Evolutionary conservation across 2,329 filamentous ascomycete species (phyloP).

Genomic region (Fusarium nanum): DNA sequence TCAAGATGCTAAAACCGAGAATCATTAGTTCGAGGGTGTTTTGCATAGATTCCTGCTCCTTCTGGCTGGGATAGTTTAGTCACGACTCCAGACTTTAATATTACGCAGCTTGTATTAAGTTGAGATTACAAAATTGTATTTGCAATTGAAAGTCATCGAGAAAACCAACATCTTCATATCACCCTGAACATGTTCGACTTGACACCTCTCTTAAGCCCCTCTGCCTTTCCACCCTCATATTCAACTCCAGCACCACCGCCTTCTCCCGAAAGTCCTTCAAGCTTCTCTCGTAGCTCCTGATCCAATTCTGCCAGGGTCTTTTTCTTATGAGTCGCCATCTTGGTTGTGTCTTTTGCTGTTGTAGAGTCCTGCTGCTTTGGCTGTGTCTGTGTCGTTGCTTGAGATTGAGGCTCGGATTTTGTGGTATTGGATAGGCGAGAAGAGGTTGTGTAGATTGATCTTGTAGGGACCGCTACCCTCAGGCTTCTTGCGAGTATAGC

Average conservation of each 20-base stretch:
- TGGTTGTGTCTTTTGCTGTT: background rate
- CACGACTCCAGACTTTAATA: rapidly evolving
- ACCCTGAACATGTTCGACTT: constrained; percentile 82
- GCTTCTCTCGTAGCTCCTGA: constrained; percentile 71
- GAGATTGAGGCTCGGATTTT: rapidly evolving
- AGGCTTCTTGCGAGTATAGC: rapidly evolving
- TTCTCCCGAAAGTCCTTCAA: constrained; percentile 75
- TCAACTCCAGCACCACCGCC: constrained; percentile 79
- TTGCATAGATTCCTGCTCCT: background rate
- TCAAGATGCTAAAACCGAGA: background rate
- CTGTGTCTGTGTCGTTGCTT: background rate
- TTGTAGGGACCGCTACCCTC: rapidly evolving
- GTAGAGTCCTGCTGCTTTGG: background rate
- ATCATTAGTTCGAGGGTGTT: background rate
- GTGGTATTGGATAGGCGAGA: rapidly evolving
- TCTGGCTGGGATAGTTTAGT: rapidly evolving
- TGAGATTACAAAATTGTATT: background rate
- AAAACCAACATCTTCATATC: constrained; percentile 53
- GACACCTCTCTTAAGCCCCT: constrained; percentile 78
- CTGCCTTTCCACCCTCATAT: constrained; percentile 78
- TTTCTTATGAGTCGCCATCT: background rate
- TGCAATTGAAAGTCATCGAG: too few species aligned
- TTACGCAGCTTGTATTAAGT: background rate
- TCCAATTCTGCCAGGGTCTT: constrained; percentile 74
- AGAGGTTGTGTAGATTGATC: background rate